Evolutionary conservation across 495 filamentous ascomycete species (phyloP).

Genomic region (Choiromyces venosus): DNA sequence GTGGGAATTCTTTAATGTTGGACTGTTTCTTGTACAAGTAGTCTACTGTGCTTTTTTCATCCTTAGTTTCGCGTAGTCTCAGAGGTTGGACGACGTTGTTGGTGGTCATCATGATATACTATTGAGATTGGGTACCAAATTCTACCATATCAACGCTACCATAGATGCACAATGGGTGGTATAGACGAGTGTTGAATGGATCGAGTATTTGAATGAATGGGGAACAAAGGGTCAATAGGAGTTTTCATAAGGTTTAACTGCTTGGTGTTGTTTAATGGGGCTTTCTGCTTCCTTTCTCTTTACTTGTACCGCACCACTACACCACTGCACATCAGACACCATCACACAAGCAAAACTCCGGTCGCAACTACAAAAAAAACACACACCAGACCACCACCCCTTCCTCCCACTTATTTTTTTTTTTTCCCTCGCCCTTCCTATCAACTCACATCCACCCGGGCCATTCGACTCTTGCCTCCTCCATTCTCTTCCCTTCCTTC

Average conservation of each 20-base stretch:
- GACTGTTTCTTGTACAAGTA: neutral
- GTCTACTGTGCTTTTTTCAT: neutral
- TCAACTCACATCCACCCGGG: conserved; percentile 14
- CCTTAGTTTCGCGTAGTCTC: neutral
- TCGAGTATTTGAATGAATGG: neutral
- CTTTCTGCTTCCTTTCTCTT: neutral
- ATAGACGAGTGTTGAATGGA: neutral
- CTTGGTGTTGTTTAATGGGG: neutral
- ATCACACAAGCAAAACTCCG: neutral
- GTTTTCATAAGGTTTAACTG: neutral
- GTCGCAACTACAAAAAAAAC: neutral
- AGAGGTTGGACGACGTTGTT: neutral
- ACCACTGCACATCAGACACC: neutral
- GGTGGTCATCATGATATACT: neutral
- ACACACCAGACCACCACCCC: conserved; percentile 9
- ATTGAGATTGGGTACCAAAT: neutral
- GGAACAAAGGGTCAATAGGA: neutral
- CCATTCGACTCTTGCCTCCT: conserved; percentile 21
- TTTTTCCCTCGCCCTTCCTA: conserved; percentile 5
- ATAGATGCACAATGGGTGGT: neutral
- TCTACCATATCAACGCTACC: neutral
- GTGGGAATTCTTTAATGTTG: neutral
- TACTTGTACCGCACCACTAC: neutral
- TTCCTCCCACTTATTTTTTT: conserved; percentile 21
- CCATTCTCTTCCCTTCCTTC: conserved; percentile 27